Evolutionary conservation across 176 grass and related monocot species (phyloP), one percentile per base, ranked within the genome.

Genomic region (Dendrocalamus sinicus): DNA sequence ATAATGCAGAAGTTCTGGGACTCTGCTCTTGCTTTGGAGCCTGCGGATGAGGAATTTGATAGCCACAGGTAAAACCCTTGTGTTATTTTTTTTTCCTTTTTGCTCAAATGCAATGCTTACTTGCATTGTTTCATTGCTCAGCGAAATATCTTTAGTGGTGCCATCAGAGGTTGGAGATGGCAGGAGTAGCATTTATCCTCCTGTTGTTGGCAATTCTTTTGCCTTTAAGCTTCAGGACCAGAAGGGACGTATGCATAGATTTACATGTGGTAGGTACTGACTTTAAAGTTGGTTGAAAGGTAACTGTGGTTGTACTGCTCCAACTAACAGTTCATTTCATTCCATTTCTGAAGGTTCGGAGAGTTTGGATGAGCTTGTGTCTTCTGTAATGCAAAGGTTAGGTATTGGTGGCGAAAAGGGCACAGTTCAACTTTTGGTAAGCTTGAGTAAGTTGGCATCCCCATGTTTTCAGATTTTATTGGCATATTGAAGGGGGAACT

Each of bases 1-100:
- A 86, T 99, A 72, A 91, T 99, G 92, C 93, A 99, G 4, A 96
- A 94, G 68, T 94, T 99, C 47, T 96, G 93, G 96, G 96, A 99
- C 67, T 99, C 96, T 28, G 90, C 96, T 79, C 89, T 99, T 91
- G 82, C 93, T 86, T 82, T 99, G 55, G 93, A 99, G 17, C 86
- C 90, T 72, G 70, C 90, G 46, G 90, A 94, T 8, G 87, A 90
- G 60, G 88, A 96, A 76, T 91, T 86, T 83, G 96, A 99, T 84
- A 92, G 74, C 50, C 90, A 88, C 48, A 96, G 93, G 96, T 96
- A 26, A 45, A 44, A 8, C 43, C 43, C 43, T 9, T 45, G 43
- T 45, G 9, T 45, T 45, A 45, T 45, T 45, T 45, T 93, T 45
- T 93, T 73, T 40, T 19, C 15, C 62, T 10, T 67, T 6, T 70